These are phyloP conservation scores for Aspergillus floridensis DNA, from an alignment of 2,329 filamentous ascomycete genomes.

Conservation along the genomic window DNA sequence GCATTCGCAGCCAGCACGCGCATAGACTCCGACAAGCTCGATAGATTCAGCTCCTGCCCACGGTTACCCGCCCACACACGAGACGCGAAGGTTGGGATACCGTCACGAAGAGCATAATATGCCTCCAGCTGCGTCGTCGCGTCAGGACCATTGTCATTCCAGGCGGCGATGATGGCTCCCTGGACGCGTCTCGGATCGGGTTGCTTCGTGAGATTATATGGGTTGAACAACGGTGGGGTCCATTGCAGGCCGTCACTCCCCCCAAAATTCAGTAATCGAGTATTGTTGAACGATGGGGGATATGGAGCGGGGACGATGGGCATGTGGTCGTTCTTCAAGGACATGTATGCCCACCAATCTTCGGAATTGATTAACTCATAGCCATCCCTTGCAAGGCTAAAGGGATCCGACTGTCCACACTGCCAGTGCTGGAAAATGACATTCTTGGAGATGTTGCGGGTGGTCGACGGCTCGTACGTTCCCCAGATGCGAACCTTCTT, in stretches of 20 bases:
- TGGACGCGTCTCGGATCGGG: constrained; percentile 43
- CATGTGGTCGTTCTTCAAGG: constrained; percentile 55
- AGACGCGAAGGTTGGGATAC: constrained; percentile 52
- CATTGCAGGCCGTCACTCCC: constrained; percentile 45
- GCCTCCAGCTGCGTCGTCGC: constrained; percentile 52
- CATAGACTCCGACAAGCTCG: constrained; percentile 41
- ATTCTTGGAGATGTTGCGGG: constrained; percentile 40
- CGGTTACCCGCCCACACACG: constrained; percentile 56
- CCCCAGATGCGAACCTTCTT: constrained; percentile 58
- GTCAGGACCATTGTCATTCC: constrained; percentile 57
- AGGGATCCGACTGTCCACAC: constrained; percentile 53
- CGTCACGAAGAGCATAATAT: constrained; percentile 52
- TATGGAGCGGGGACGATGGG: constrained; percentile 51
- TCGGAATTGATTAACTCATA: constrained; percentile 56
- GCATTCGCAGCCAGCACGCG: constrained; percentile 41
- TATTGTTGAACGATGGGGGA: constrained; percentile 48
- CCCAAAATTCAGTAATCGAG: constrained; percentile 51
- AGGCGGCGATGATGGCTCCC: constrained; percentile 51
- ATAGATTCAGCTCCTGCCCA: constrained; percentile 39
- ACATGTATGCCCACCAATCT: constrained; percentile 56
- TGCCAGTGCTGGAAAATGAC: constrained; percentile 58
- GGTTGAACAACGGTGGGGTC: constrained; percentile 53
- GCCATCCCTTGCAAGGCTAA: constrained; percentile 46
- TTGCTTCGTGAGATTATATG: constrained; percentile 50
- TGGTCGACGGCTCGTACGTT: constrained; percentile 49